Conservation (phyloP, 352 stramenopile genomes). For the Phytophthora sojae region DNA sequence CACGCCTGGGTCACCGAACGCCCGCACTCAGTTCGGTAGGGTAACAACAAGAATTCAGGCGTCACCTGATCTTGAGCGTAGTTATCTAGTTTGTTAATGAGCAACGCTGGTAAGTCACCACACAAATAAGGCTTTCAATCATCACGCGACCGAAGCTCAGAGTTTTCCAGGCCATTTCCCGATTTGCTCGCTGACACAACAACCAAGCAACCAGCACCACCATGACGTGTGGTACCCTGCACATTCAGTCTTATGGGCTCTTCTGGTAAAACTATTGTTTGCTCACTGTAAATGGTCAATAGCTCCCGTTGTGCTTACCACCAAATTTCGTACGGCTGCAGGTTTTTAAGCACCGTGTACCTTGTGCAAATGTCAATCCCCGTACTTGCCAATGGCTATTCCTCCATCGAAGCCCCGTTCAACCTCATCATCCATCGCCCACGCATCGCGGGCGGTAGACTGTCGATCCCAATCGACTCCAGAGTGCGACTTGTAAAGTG, state of each 20-base stretch:
- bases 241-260: background rate
- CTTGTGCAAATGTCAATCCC: conserved; percentile 7
- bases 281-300: background rate
- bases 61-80: too few relatives aligned
- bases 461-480: conserved; percentile 29
- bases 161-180: background rate
- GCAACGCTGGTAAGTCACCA: background rate
- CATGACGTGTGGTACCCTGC: background rate
- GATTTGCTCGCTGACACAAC: background rate
- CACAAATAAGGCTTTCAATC: background rate
- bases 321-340: background rate
- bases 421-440: conserved; percentile 22
- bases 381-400: background rate
- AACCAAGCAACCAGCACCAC: background rate
- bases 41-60: too few relatives aligned
- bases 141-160: too few relatives aligned
- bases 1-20: too few relatives aligned
- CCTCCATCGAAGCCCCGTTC: conserved; percentile 12
- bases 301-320: background rate
- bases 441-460: conserved; percentile 15
- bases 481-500: conserved; percentile 27
- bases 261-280: background rate
- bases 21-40: too few relatives aligned
- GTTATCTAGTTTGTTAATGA: too few relatives aligned
- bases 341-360: conserved; percentile 26